These are phyloP conservation scores for Penicillium tannophilum DNA, from an alignment of 495 filamentous ascomycete species.

Conservation along the genomic window DNA sequence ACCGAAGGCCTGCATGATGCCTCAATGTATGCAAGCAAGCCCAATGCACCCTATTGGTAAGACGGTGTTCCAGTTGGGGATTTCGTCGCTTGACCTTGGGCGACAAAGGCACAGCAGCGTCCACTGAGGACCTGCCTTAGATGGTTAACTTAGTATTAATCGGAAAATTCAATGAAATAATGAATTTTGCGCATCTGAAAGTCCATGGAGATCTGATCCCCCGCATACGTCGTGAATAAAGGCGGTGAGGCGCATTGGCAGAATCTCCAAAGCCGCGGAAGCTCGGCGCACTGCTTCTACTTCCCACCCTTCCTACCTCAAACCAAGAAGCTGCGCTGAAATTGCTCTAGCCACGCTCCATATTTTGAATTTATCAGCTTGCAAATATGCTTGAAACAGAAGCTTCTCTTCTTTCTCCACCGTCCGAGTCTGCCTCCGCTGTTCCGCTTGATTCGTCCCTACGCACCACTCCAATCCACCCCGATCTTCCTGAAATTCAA, in stretches of 20 bases:
- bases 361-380: neutral
- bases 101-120: slow-evolving; percentile 8
- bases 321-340: neutral
- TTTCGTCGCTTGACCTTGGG: neutral
- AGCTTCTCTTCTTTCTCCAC: slow-evolving; percentile 37
- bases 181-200: slow-evolving; percentile 7
- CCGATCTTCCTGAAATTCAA: slow-evolving; percentile 41
- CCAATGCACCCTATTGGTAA: slow-evolving; percentile 2
- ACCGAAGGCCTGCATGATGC: slow-evolving; percentile 55
- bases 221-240: slow-evolving; percentile 16
- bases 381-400: slow-evolving; percentile 27
- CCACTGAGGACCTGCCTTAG: slow-evolving; percentile 18
- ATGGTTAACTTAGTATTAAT: slow-evolving; percentile 6
- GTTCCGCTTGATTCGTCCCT: slow-evolving; percentile 39
- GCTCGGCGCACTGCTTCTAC: neutral
- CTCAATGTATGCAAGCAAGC: slow-evolving; percentile 8
- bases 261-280: slow-evolving; percentile 15
- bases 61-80: neutral
- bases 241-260: slow-evolving; percentile 22
- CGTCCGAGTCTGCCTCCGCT: slow-evolving; percentile 28
- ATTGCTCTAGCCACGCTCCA: neutral
- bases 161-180: slow-evolving; percentile 3
- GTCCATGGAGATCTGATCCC: slow-evolving; percentile 9
- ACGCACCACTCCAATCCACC: slow-evolving; percentile 47
- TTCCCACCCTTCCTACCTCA: neutral